These are phyloP conservation scores for Chamaecyparis obtusa DNA, from an alignment of 75 land plant species.

Conservation along the genomic window DNA sequence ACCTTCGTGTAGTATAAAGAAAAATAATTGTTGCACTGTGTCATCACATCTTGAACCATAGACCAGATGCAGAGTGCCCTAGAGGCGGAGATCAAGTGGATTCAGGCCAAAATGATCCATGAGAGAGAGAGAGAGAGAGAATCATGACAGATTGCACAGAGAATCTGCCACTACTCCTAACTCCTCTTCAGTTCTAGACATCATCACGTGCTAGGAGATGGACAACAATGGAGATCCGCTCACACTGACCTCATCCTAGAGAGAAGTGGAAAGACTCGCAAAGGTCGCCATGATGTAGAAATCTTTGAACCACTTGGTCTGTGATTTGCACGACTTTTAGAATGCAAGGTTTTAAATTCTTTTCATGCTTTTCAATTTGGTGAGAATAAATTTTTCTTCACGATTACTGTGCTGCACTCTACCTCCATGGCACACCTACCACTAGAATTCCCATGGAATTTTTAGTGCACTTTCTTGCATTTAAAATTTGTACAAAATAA, in stretches of 20 bases:
- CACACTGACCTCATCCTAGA: conserved; percentile 11
- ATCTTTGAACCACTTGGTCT: conserved; percentile 5
- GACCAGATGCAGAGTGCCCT: conserved; percentile 22
- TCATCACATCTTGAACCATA: conserved; percentile 1
- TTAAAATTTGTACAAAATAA: neutral
- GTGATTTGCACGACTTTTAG: conserved; percentile 17
- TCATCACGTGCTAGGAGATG: conserved; percentile 7
- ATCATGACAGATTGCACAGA: neutral
- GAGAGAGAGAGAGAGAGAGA: neutral
- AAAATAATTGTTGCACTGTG: conserved; percentile 8
- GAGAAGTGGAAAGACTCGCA: conserved; percentile 12
- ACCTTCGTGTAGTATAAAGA: too few species aligned
- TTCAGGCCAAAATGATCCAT: conserved; percentile 22
- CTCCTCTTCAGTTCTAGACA: conserved; percentile 19
- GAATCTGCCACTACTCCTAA: conserved; percentile 11
- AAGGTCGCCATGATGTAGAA: conserved; percentile 17
- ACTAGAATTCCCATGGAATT: neutral
- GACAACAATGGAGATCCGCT: conserved; percentile 10
- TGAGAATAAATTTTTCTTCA: neutral
- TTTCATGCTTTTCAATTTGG: neutral
- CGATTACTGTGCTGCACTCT: neutral
- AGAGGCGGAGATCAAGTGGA: conserved; percentile 28
- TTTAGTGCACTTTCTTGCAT: neutral
- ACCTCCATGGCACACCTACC: neutral
- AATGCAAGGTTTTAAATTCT: conserved; percentile 17